A percentile compares a stretch with the other conserved stretches of the same genome.
These are phyloP conservation scores for Setaria viridis DNA, from an alignment of 202 grass and related monocot genomes.

Conservation along the genomic window DNA sequence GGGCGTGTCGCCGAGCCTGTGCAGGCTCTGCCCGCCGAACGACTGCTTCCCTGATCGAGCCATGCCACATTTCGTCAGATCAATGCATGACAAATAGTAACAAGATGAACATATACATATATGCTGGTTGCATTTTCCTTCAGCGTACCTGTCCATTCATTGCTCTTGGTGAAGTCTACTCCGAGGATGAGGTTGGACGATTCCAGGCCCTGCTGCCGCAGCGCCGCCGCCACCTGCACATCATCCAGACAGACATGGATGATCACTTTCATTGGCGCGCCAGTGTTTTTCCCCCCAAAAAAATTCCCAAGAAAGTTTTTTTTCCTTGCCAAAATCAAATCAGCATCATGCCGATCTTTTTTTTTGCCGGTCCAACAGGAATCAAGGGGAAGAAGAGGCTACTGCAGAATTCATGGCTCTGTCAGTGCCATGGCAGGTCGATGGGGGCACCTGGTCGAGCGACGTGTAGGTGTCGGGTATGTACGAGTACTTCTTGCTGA, in stretches of 20 bases:
- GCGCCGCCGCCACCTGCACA: constrained; percentile 55
- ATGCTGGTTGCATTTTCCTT: neutral
- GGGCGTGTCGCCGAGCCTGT: constrained; percentile 49
- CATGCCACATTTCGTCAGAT: neutral
- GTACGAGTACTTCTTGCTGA: constrained; percentile 71
- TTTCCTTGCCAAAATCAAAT: neutral
- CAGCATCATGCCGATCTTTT: too few species aligned
- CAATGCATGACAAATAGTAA: neutral
- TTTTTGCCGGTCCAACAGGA: neutral
- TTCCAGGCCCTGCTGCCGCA: constrained; percentile 75
- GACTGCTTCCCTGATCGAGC: constrained; percentile 64
- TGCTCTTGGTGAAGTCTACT: constrained; percentile 98
- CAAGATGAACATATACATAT: neutral
- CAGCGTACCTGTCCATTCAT: constrained; percentile 84
- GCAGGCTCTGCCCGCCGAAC: constrained; percentile 83
- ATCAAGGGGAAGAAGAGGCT: neutral
- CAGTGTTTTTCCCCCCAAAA: too few species aligned
- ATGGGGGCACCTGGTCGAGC: constrained; percentile 62
- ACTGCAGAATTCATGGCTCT: neutral
- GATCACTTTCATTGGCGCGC: too few species aligned
- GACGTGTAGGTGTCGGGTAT: constrained; percentile 77
- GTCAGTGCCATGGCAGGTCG: neutral
- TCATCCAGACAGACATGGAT: too few species aligned
- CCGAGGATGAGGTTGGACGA: constrained; percentile 95
- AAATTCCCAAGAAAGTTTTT: neutral